Percentiles rank a stretch among this genome's conserved stretches.
These are phyloP conservation scores for Diaporthe eres DNA, from an alignment of 2,329 filamentous ascomycete species.

Conservation along the genomic window DNA sequence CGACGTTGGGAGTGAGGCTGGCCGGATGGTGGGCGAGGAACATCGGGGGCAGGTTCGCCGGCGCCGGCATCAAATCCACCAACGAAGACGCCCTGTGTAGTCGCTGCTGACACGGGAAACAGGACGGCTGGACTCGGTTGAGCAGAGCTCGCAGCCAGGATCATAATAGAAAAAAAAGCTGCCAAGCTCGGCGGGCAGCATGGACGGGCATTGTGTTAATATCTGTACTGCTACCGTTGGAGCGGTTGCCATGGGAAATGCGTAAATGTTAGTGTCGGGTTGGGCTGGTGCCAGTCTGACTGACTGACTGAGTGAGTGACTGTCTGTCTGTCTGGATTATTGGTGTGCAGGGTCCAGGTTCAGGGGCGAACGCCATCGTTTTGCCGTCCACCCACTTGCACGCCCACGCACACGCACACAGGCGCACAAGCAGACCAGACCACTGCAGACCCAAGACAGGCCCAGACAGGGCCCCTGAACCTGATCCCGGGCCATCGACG, in stretches of 20 bases:
- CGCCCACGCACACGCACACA: background rate
- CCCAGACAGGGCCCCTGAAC: conserved; percentile 30
- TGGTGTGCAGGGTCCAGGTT: conserved; percentile 38
- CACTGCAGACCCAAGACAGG: conserved; percentile 33
- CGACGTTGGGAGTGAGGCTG: conserved; percentile 5
- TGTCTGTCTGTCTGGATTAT: background rate
- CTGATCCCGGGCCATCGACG: conserved; percentile 23
- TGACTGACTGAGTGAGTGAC: background rate
- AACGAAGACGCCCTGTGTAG: background rate
- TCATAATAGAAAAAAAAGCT: background rate
- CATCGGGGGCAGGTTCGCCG: conserved; percentile 9
- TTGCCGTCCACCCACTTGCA: conserved; percentile 30
- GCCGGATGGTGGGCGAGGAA: background rate
- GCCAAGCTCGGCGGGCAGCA: background rate
- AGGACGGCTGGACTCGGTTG: background rate
- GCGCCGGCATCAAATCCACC: conserved; percentile 2
- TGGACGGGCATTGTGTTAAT: background rate
- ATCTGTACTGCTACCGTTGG: background rate
- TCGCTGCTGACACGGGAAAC: background rate
- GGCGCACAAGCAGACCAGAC: conserved; percentile 27
- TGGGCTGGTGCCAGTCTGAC: background rate
- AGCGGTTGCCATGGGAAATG: conserved; percentile 28
- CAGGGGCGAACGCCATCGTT: conserved; percentile 31
- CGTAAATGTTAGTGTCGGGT: conserved; percentile 1
- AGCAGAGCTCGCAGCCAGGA: background rate